Conservation (phyloP, 345 rosid genomes). For the Psidium friedrichsthalianum region DNA sequence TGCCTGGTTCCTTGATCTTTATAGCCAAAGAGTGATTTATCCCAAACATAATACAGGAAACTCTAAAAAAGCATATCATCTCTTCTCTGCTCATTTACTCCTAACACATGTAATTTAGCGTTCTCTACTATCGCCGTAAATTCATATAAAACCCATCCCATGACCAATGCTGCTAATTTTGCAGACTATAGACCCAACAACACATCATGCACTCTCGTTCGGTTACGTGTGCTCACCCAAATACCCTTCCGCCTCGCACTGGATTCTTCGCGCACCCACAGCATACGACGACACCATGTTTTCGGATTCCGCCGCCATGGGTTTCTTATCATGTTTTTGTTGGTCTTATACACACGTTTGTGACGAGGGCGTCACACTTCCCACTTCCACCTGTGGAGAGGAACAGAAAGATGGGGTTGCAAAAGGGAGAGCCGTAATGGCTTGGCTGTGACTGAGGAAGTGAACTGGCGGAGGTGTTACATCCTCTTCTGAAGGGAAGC, state of each 20-base stretch:
- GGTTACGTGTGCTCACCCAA: slow-evolving; percentile 71
- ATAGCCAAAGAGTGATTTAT: background rate
- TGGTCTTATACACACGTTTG: slow-evolving; percentile 25
- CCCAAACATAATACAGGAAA: background rate
- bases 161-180: background rate
- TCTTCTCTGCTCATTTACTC: background rate
- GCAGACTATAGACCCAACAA: background rate
- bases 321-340: slow-evolving; percentile 32
- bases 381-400: slow-evolving; percentile 49
- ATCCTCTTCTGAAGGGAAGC: slow-evolving; percentile 61
- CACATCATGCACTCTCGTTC: slow-evolving; percentile 63
- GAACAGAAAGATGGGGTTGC: slow-evolving; percentile 60
- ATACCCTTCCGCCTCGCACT: slow-evolving; percentile 53
- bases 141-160: background rate
- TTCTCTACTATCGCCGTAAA: background rate
- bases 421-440: slow-evolving; percentile 67
- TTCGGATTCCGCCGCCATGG: slow-evolving; percentile 35
- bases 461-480: slow-evolving; percentile 63
- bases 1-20: background rate
- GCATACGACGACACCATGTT: slow-evolving; percentile 73
- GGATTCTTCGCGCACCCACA: too few relatives aligned
- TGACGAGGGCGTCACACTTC: slow-evolving; percentile 31
- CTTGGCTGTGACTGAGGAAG: slow-evolving; percentile 51
- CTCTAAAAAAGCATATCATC: background rate
- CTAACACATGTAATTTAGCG: background rate